Evolutionary conservation across 1,284 basidiomycete species (phyloP).

Genomic region (Fomitiporia mediterranea): DNA sequence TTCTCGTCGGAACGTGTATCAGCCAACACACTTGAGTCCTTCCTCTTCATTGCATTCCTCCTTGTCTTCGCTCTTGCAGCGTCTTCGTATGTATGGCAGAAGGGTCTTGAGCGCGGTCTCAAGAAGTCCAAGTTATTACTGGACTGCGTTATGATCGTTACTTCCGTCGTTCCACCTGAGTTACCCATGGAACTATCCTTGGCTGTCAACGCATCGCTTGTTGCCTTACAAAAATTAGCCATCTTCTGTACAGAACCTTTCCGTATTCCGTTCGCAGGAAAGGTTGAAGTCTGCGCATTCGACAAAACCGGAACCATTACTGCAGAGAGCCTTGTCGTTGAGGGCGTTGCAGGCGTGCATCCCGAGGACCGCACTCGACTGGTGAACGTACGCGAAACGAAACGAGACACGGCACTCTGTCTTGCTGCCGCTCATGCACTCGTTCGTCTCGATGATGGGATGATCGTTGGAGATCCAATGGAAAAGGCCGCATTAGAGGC

Average conservation of each 20-base stretch:
- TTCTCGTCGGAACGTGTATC: slow-evolving; percentile 94
- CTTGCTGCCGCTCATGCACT: slow-evolving; percentile 95
- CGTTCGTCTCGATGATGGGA: slow-evolving; percentile 89
- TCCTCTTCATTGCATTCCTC: slow-evolving; percentile 94
- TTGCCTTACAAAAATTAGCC: slow-evolving; percentile 58
- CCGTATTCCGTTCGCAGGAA: slow-evolving; percentile 89
- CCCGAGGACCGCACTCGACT: slow-evolving; percentile 59
- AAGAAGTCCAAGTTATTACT: slow-evolving; percentile 91
- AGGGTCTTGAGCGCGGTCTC: slow-evolving; percentile 85
- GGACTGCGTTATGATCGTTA: slow-evolving; percentile 92
- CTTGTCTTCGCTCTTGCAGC: slow-evolving; percentile 95
- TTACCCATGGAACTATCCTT: slow-evolving; percentile 94
- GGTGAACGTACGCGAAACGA: slow-evolving; percentile 72
- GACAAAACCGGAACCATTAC: slow-evolving; percentile 98
- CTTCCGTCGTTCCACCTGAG: slow-evolving; percentile 93
- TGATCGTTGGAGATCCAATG: slow-evolving; percentile 97
- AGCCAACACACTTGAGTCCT: slow-evolving; percentile 90
- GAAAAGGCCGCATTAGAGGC: slow-evolving; percentile 95
- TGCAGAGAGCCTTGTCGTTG: slow-evolving; percentile 89
- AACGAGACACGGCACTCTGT: slow-evolving; percentile 78
- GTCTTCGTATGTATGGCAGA: slow-evolving; percentile 93
- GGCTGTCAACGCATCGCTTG: slow-evolving; percentile 90
- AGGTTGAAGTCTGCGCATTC: slow-evolving; percentile 95
- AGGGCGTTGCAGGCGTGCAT: slow-evolving; percentile 85
- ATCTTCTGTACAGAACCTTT: slow-evolving; percentile 98